A percentile compares a stretch with the other conserved stretches of the same genome.
Evolutionary conservation across 768 basidiomycete species (phyloP).

Genomic region (Rhizopogon rudus): DNA sequence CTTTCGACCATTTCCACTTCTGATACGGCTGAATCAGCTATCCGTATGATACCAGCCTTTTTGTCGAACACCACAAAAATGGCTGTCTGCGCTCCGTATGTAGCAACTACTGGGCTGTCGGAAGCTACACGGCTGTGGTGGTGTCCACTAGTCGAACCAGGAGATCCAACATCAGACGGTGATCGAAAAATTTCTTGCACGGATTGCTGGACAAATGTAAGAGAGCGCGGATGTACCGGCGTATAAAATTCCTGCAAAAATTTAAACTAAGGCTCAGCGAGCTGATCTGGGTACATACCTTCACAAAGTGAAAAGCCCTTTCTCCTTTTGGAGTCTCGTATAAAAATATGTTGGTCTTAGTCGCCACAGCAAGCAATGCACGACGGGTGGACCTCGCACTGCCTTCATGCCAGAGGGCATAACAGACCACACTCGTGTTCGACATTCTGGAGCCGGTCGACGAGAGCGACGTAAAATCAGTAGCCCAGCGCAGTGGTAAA

Average conservation of each 20-base stretch:
- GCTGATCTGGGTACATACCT: slow-evolving; percentile 38
- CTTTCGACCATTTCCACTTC: slow-evolving; percentile 63
- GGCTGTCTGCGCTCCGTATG: slow-evolving; percentile 68
- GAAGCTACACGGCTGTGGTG: slow-evolving; percentile 42
- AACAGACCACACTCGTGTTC: slow-evolving; percentile 54
- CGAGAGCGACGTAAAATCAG: slow-evolving; percentile 80
- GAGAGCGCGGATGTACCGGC: slow-evolving; percentile 58
- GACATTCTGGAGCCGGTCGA: slow-evolving; percentile 57
- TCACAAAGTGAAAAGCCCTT: slow-evolving; percentile 77
- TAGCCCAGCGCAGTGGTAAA: slow-evolving; percentile 79
- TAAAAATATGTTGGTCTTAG: slow-evolving; percentile 65
- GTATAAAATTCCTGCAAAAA: slow-evolving; percentile 76
- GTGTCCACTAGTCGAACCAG: slow-evolving; percentile 15
- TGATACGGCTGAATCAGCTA: slow-evolving; percentile 75
- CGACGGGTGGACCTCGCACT: slow-evolving; percentile 38
- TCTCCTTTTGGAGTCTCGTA: slow-evolving; percentile 84
- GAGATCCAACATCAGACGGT: slow-evolving; percentile 33
- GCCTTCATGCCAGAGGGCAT: slow-evolving; percentile 65
- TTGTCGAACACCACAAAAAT: slow-evolving; percentile 87
- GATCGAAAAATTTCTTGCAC: slow-evolving; percentile 48
- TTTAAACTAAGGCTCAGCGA: too few relatives aligned
- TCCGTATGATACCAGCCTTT: slow-evolving; percentile 78
- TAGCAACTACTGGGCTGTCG: slow-evolving; percentile 22
- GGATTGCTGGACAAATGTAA: slow-evolving; percentile 68
- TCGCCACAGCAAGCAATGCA: slow-evolving; percentile 67